These are phyloP conservation scores for Hagleromyces aurorensis DNA, from an alignment of 805 yeast species.

Conservation along the genomic window DNA sequence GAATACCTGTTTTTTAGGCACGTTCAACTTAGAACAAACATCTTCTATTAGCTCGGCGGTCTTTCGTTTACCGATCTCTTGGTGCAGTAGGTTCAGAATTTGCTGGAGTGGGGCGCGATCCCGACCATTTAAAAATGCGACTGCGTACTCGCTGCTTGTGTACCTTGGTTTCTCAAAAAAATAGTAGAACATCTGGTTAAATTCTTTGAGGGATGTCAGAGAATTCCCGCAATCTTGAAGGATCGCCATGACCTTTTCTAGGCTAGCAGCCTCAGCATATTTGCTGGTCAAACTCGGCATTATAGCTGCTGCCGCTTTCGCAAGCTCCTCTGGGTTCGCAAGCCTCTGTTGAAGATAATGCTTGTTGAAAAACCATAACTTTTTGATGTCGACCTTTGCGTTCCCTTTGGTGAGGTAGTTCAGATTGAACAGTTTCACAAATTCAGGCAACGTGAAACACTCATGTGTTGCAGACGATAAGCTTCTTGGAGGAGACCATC, in stretches of 20 bases:
- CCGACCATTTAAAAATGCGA: slow-evolving; percentile 26
- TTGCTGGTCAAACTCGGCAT: slow-evolving; percentile 12
- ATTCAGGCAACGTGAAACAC: slow-evolving; percentile 41
- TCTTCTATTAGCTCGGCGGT: slow-evolving; percentile 6
- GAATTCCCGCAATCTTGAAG: slow-evolving; percentile 41
- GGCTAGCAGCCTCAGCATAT: slow-evolving; percentile 10
- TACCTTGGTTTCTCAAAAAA: slow-evolving; percentile 36
- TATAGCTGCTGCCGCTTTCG: slow-evolving; percentile 32
- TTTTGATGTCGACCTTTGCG: slow-evolving; percentile 79
- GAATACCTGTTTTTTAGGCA: slow-evolving; percentile 35
- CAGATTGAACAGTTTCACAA: slow-evolving; percentile 50
- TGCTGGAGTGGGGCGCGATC: slow-evolving; percentile 7
- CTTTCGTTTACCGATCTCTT: slow-evolving; percentile 3
- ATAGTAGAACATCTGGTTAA: slow-evolving; percentile 40
- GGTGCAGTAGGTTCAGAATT: slow-evolving; percentile 15
- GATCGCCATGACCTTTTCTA: slow-evolving; percentile 33
- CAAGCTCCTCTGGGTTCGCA: slow-evolving; percentile 30
- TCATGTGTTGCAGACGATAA: slow-evolving; percentile 45
- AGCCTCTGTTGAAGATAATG: slow-evolving; percentile 47
- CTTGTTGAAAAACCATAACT: slow-evolving; percentile 72
- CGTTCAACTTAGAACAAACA: slow-evolving; percentile 1
- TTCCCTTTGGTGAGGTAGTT: slow-evolving; percentile 84
- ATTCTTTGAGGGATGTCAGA: slow-evolving; percentile 47
- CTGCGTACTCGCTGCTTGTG: slow-evolving; percentile 17
- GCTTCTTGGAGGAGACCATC: slow-evolving; percentile 82